Base-by-base conservation (phyloP, 148 eudicot genomes). In the Mesembryanthemum crystallinum region DNA sequence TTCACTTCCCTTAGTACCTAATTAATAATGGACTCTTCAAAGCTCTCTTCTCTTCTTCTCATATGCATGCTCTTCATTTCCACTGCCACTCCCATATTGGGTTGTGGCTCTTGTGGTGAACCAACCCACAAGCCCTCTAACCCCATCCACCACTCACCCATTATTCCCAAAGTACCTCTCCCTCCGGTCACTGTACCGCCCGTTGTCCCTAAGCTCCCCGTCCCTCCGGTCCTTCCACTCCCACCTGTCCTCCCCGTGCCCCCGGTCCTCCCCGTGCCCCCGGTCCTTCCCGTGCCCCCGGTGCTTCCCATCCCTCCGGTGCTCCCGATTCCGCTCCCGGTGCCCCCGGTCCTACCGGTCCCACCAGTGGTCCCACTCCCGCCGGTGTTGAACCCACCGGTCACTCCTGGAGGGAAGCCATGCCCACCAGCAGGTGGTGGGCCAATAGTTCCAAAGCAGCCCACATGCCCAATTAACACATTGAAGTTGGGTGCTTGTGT, bases 401-500 rank as follows among this genome's bases (percentile, higher is more conserved):
- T 68, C 9, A 64, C 73, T 37, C 85, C 83, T 1, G 17, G 24
- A 30, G 86, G 73, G 39, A 77, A 75, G 64, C 80, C 90, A 0
- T 86, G 87, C 85, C 84, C 88, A 21, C 87, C 91, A 14, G 64
- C 86, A 8, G 27, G 76, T 8, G n/a, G n/a, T n/a, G n/a, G n/a
- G n/a, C 84, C 91, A 37, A 3, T 8, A 45, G 67, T 64, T 32
- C 43, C 75, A 30, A 51, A 3, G 0, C 52, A 71, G 18, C 63
- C 73, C 32, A 88, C 80, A 1, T 94, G 98, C 86, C 97, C 98
- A 0, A 87, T 94, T 30, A 87, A 94, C 73, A 71, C 86, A 7
- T 77, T 94, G 29, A 91, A 94, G 73, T 85, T 94, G 29, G 94
- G 98, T 24, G 97, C 86, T 8, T 94, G 98, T 78, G 97, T 94